These are phyloP conservation scores for Aspergillus ruber DNA, from an alignment of 2,329 filamentous ascomycete species.

Conservation along the genomic window DNA sequence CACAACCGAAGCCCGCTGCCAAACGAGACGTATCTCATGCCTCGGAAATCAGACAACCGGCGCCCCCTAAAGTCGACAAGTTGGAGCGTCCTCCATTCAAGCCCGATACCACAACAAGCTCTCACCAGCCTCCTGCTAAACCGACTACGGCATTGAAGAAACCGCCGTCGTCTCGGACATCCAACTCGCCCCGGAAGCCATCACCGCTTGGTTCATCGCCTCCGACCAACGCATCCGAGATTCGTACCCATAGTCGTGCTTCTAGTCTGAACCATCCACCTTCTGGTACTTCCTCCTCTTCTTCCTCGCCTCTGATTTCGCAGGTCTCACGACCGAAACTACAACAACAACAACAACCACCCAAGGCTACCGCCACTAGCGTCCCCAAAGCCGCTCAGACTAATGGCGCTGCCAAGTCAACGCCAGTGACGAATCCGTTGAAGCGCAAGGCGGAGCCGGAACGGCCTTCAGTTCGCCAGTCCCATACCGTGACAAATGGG, in stretches of 20 bases:
- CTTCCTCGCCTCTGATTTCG: slow-evolving; percentile 40
- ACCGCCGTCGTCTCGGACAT: slow-evolving; percentile 35
- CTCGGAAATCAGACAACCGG: slow-evolving; percentile 14
- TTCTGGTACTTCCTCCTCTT: slow-evolving; percentile 38
- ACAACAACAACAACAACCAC: neutral
- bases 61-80: slow-evolving; percentile 20
- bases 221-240: slow-evolving; percentile 55
- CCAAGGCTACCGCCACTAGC: slow-evolving; percentile 7
- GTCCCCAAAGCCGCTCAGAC: slow-evolving; percentile 17
- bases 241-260: slow-evolving; percentile 40
- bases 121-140: neutral
- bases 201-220: slow-evolving; percentile 57
- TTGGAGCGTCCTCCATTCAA: slow-evolving; percentile 17
- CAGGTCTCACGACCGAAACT: slow-evolving; percentile 29
- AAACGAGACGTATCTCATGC: slow-evolving; percentile 15
- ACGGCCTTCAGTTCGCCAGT: slow-evolving; percentile 14
- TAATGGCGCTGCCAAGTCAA: slow-evolving; percentile 24
- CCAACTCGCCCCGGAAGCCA: slow-evolving; percentile 51
- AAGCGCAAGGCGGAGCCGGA: slow-evolving; percentile 38
- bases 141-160: slow-evolving; percentile 26
- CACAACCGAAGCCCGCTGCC: slow-evolving; percentile 12
- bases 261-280: slow-evolving; percentile 34
- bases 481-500: slow-evolving; percentile 13
- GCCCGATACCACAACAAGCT: slow-evolving; percentile 4
- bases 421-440: slow-evolving; percentile 24